Conservation (phyloP, 2,329 filamentous ascomycete species). For the Colletotrichum lupini region DNA sequence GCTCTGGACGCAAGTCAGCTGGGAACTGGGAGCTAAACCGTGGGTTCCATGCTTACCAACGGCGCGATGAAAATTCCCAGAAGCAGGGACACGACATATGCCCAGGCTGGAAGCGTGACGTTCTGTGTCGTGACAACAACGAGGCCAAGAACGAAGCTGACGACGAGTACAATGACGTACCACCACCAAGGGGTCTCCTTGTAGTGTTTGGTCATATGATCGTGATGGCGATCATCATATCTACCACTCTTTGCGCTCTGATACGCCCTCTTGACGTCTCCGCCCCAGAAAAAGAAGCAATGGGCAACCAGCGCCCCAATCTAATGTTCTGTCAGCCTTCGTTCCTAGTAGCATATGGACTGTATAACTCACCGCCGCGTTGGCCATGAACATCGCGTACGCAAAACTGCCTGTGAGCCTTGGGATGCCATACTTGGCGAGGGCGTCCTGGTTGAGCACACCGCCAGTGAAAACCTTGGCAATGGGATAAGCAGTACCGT, state of each 20-base stretch:
- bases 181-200: slow-evolving; percentile 62
- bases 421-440: slow-evolving; percentile 58
- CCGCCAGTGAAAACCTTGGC: slow-evolving; percentile 52
- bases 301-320: slow-evolving; percentile 67
- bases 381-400: slow-evolving; percentile 66
- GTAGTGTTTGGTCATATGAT: slow-evolving; percentile 63
- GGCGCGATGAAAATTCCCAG: slow-evolving; percentile 61
- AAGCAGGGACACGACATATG: slow-evolving; percentile 56
- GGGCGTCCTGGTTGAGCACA: slow-evolving; percentile 52
- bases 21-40: background rate
- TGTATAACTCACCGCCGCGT: slow-evolving; percentile 59
- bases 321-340: slow-evolving; percentile 42
- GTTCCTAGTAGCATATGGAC: background rate
- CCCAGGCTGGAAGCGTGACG: slow-evolving; percentile 59
- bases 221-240: slow-evolving; percentile 63
- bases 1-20: slow-evolving; percentile 49
- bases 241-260: slow-evolving; percentile 55
- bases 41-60: slow-evolving; percentile 48
- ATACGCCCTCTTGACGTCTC: slow-evolving; percentile 59
- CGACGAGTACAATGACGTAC: slow-evolving; percentile 53
- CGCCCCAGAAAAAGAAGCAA: slow-evolving; percentile 65
- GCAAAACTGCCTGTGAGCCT: slow-evolving; percentile 61
- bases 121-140: slow-evolving; percentile 58
- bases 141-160: slow-evolving; percentile 58
- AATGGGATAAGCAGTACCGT: slow-evolving; percentile 54